Base-by-base conservation (phyloP, 1,139 yeast genomes). In the Lodderomyces orthopsilosis region DNA sequence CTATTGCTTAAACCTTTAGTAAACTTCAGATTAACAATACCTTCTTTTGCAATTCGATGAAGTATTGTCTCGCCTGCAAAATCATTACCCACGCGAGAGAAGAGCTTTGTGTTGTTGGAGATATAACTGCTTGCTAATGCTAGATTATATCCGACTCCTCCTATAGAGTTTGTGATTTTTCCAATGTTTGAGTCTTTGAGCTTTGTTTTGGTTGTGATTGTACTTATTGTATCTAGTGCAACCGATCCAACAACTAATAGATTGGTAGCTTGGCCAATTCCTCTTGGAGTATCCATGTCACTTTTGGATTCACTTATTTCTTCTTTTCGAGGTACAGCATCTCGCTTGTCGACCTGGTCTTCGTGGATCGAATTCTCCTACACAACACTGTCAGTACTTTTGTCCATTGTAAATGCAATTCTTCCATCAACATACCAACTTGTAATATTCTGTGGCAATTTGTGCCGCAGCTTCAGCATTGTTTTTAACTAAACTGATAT, bases 81-180 rank as follows among this genome's bases (percentile, higher is more conserved):
- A 50, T 85, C 93, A 18, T 73, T 56, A 0, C 86, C 87, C 17
- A 87, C 75, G 3, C 77, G 64, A 0, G 90, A 80, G 0, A 88
- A 68, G 6, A 89, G 68, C 24, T 79, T 69, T 3, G 55, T 39
- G 5, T 14, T 4, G 4, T 56, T 52, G 14, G 55, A 60, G 6
- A 61, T 54, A 44, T 65, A 67, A 30, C 50, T 46, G 43, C 66
- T 57, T 0, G 94, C 93, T 15, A 77, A 57, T 0, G 87, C 81
- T 14, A 88, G 81, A 55, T 89, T 90, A 56, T 77, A 83, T 0
- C 89, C 96, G 1, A 89, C 96, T 0, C 96, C 96, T 0, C 96
- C 96, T 8, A 87, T 60, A 0, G 85, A 72, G 5, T 81, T 71
- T 2, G 62, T 54, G 1, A 79, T 72, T 1, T 54, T 57, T 0